Conservation (phyloP, 345 rosid genomes). For the Iberis pinnata region DNA sequence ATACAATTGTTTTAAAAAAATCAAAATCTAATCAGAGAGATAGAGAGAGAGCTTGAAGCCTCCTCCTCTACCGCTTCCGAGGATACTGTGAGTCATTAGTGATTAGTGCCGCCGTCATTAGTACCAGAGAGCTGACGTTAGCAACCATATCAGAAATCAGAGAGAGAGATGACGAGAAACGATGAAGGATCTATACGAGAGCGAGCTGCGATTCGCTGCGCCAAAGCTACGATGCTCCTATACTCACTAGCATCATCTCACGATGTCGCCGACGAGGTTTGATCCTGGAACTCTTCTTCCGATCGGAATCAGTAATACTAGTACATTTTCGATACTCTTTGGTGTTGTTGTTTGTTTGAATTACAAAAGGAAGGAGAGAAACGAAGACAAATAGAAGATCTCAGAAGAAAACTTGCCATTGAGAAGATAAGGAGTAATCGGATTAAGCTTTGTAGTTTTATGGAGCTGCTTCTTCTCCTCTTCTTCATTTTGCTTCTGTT, state of each 20-base stretch:
- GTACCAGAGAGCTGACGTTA: no score
- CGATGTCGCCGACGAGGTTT: slow-evolving; percentile 21
- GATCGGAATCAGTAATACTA: no score
- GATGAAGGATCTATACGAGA: slow-evolving; percentile 16
- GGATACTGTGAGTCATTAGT: no score
- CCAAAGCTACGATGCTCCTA: slow-evolving; percentile 27
- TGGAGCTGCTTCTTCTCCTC: slow-evolving; percentile 25
- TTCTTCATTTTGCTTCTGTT: slow-evolving; percentile 17
- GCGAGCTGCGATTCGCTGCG: slow-evolving; percentile 24
- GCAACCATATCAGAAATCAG: no score
- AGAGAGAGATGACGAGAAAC: slow-evolving; percentile 20
- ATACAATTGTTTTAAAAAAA: slow-evolving; percentile 4
- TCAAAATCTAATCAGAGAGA: slow-evolving; percentile 8
- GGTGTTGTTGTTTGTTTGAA: neutral
- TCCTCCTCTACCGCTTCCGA: no score
- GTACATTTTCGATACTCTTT: neutral
- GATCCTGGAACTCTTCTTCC: neutral
- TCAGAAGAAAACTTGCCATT: slow-evolving; percentile 18
- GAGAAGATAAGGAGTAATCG: slow-evolving; percentile 13
- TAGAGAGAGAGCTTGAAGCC: neutral
- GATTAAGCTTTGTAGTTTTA: slow-evolving; percentile 24
- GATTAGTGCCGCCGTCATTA: no score
- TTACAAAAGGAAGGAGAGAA: slow-evolving; percentile 11
- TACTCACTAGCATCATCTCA: slow-evolving; percentile 20
- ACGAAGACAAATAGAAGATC: slow-evolving; percentile 19